phyloP scores from a whole-genome alignment of 768 basidiomycete species.

The Calocera viscosa region DNA sequence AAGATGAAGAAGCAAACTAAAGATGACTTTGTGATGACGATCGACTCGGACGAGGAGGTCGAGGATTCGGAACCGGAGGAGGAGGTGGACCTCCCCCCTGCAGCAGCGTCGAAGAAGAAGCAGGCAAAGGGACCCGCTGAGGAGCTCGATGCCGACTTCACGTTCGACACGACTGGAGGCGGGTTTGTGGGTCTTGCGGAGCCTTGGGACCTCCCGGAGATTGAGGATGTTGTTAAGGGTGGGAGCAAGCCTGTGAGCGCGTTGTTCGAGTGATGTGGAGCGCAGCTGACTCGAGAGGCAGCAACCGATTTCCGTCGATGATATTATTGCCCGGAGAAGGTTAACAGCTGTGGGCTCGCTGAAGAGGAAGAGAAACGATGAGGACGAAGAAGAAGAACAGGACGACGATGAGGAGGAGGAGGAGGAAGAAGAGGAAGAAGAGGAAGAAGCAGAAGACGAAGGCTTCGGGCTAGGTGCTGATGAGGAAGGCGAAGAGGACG shows the following conservation, averaged over 20 bases:
- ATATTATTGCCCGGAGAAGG: conserved; percentile 71
- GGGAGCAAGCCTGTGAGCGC: conserved; percentile 49
- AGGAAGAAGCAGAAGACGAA: conserved; percentile 24
- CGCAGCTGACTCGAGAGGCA: conserved; percentile 22
- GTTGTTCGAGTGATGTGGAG: conserved; percentile 11
- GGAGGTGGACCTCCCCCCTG: conserved; percentile 15
- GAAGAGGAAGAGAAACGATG: conserved; percentile 51
- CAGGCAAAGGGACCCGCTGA: conserved; percentile 38
- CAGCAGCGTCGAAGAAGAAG: conserved; percentile 16
- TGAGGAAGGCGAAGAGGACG: conserved; percentile 25
- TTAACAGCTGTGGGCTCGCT: conserved; percentile 29
- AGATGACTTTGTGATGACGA: conserved; percentile 69
- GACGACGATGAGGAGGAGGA: conserved; percentile 35
- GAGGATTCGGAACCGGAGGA: conserved; percentile 24
- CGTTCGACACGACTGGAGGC: conserved; percentile 67
- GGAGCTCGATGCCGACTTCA: conserved; percentile 66
- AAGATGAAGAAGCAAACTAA: not conserved
- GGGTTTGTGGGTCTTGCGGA: conserved; percentile 47
- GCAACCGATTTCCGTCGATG: conserved; percentile 78
- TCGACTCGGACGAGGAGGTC: conserved; percentile 62
- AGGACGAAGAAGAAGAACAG: conserved; percentile 21
- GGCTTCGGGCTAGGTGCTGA: conserved; percentile 16
- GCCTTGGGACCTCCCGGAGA: conserved; percentile 18
- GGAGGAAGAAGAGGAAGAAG: conserved; percentile 16
- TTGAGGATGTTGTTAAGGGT: conserved; percentile 42